Percentiles rank a stretch among this genome's conserved stretches.
Evolutionary conservation across 1,139 yeast species (phyloP).

Genomic region (Blastobotrys aristatus): DNA sequence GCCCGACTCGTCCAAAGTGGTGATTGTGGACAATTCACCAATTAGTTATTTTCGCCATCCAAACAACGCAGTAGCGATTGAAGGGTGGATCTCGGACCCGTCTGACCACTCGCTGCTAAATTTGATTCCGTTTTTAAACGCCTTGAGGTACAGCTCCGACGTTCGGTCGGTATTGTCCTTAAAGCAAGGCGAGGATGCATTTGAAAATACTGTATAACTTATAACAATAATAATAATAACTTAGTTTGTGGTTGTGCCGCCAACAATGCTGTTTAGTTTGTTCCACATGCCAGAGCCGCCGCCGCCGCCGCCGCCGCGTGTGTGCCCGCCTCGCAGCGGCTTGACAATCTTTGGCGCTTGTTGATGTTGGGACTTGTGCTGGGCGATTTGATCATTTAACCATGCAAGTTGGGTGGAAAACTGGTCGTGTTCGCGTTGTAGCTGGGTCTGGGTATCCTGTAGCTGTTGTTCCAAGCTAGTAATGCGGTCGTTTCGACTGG

Average conservation of each 20-base stretch:
- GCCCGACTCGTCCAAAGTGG: conserved; percentile 60
- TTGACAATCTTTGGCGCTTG: conserved; percentile 47
- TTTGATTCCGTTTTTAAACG: conserved; percentile 72
- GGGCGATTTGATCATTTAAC: conserved; percentile 24
- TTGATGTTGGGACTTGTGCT: neutral
- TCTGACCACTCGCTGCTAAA: conserved; percentile 77
- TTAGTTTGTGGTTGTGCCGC: neutral
- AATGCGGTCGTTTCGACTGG: conserved; percentile 56
- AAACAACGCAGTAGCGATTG: conserved; percentile 85
- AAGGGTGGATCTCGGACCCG: conserved; percentile 97
- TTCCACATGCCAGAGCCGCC: conserved; percentile 8
- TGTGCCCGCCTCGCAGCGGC: conserved; percentile 50
- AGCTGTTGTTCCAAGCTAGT: conserved; percentile 49
- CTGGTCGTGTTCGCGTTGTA: conserved; percentile 47
- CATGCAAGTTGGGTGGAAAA: conserved; percentile 49
- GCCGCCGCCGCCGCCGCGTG: neutral
- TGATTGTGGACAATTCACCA: conserved; percentile 90
- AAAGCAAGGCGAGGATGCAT: conserved; percentile 69
- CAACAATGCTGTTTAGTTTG: conserved; percentile 5
- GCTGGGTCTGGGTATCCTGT: conserved; percentile 47
- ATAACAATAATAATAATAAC: no score
- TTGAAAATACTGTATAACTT: no score
- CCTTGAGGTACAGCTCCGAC: conserved; percentile 76
- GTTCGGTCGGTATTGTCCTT: conserved; percentile 77
- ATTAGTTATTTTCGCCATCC: conserved; percentile 78